phyloP scores from a whole-genome alignment of 208 protist species.

The Balamuthia mandrillaris region DNA sequence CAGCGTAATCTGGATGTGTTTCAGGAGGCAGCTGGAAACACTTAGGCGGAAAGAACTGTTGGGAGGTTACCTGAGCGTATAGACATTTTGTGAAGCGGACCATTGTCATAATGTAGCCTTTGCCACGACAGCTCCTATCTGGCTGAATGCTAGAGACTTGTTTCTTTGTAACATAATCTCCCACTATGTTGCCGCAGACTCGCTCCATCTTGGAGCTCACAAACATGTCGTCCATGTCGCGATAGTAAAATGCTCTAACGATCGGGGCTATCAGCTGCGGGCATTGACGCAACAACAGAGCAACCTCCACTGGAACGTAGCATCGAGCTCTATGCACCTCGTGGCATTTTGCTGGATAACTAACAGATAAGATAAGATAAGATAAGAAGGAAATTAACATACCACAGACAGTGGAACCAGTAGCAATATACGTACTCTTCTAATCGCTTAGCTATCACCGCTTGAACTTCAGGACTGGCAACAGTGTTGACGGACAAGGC shows the following conservation, averaged over 20 bases:
- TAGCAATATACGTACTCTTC: not conserved
- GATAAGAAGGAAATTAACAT: not conserved
- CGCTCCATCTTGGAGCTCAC: conserved; percentile 12
- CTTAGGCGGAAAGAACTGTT: conserved; percentile 10
- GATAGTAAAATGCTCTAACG: not conserved
- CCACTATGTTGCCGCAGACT: too few species aligned
- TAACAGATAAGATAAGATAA: not conserved
- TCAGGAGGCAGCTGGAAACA: not conserved
- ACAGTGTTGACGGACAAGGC: not conserved
- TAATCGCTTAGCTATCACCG: not conserved
- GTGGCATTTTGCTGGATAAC: conserved; percentile 20
- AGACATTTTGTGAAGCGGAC: not conserved
- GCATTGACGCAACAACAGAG: not conserved
- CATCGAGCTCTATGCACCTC: not conserved
- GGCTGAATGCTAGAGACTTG: too few species aligned
- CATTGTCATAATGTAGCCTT: conserved; percentile 36
- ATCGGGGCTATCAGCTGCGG: not conserved
- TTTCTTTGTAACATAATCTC: too few species aligned
- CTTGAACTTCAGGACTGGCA: not conserved
- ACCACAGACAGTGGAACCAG: not conserved
- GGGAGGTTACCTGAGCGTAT: not conserved
- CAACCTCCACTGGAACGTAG: not conserved
- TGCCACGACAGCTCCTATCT: too few species aligned
- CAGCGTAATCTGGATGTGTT: not conserved
- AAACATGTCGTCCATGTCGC: conserved; percentile 32